Conservation (phyloP, 2,329 filamentous ascomycete species). For the Aspergillus pseudonomiae region DNA sequence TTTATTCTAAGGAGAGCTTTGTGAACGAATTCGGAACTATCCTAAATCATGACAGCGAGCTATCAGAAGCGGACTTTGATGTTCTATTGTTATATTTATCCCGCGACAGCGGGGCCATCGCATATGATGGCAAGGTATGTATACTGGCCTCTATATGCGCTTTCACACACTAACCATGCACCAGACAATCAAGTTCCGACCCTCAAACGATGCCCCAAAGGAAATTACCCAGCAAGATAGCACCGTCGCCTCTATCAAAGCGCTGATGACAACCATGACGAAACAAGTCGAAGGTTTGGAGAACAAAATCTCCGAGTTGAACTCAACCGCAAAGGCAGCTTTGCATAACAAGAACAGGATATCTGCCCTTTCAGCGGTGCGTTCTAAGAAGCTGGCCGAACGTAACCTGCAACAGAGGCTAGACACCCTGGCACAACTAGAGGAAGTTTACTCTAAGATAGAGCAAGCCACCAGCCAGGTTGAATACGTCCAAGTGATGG, state of each 20-base stretch:
- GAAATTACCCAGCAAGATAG: constrained; percentile 76
- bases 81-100: constrained; percentile 71
- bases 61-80: constrained; percentile 68
- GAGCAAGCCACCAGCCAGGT: constrained; percentile 85
- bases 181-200: constrained; percentile 75
- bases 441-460: constrained; percentile 80
- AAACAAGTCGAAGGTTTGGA: constrained; percentile 68
- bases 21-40: constrained; percentile 58
- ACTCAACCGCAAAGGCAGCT: constrained; percentile 66
- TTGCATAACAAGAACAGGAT: constrained; percentile 73
- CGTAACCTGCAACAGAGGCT: constrained; percentile 70
- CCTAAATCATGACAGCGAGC: constrained; percentile 50
- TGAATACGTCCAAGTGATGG: constrained; percentile 80
- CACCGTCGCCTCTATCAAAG: constrained; percentile 77
- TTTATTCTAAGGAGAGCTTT: constrained; percentile 70
- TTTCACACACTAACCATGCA: constrained; percentile 22
- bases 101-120: constrained; percentile 62
- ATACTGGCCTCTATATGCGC: constrained; percentile 4
- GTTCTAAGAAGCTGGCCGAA: constrained; percentile 81
- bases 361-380: constrained; percentile 75
- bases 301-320: constrained; percentile 53
- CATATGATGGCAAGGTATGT: constrained; percentile 51
- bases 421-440: constrained; percentile 76
- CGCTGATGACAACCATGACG: constrained; percentile 69
- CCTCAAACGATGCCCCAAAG: constrained; percentile 48